phyloP scores from a whole-genome alignment of 2,329 filamentous ascomycete species.

The Diaporthe capsici region DNA sequence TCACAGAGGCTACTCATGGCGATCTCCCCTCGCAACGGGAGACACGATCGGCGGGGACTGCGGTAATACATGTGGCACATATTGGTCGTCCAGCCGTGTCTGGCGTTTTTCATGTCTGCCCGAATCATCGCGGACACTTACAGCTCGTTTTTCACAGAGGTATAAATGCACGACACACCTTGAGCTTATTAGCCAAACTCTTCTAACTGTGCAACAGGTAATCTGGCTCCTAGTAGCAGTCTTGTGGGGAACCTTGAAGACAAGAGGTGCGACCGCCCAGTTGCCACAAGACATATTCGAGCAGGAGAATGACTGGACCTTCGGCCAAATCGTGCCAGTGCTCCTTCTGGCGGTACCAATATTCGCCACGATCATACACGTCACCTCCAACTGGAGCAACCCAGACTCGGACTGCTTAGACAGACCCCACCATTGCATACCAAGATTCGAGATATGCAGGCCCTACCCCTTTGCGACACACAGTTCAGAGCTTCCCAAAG shows the following conservation, averaged over 20 bases:
- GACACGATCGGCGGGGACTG: not conserved
- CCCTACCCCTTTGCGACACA: not conserved
- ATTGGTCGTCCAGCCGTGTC: not conserved
- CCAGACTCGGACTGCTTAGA: not conserved
- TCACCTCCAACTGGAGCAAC: not conserved
- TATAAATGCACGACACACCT: not conserved
- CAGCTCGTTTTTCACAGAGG: not conserved
- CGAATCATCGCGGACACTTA: not conserved
- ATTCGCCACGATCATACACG: not conserved
- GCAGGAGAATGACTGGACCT: not conserved
- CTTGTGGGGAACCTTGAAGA: not conserved
- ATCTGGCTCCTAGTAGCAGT: not conserved
- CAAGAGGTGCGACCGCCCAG: not conserved
- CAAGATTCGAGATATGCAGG: not conserved
- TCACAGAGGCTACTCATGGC: not conserved
- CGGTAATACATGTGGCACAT: not conserved
- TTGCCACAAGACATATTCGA: not conserved
- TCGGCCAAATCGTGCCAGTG: not conserved
- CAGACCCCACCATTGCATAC: no score
- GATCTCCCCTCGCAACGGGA: not conserved
- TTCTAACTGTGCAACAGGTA: not conserved
- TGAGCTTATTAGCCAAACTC: accelerated
- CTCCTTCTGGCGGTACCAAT: not conserved
- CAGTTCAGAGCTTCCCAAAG: not conserved
- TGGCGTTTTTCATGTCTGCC: not conserved